Evolutionary conservation across 2,329 filamentous ascomycete species (phyloP).

Genomic region (Sclerotinia minor): DNA sequence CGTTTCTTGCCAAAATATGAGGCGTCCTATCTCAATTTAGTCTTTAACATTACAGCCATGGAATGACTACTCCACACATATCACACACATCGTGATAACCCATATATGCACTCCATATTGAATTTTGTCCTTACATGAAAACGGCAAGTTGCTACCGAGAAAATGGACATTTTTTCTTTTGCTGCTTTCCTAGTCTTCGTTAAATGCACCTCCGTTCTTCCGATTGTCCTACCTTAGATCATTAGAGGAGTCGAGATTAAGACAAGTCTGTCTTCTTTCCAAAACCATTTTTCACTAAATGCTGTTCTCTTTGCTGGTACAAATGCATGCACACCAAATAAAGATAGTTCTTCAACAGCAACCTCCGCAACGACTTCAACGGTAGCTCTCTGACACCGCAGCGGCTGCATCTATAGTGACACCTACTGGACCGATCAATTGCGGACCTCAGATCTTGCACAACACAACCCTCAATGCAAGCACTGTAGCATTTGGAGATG

Average conservation of each 20-base stretch:
- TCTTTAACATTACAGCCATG: background rate
- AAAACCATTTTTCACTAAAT: background rate
- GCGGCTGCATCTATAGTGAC: background rate
- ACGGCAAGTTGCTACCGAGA: background rate
- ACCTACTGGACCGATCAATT: background rate
- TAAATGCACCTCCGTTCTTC: background rate
- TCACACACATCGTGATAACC: background rate
- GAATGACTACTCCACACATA: constrained; percentile 8
- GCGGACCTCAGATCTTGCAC: background rate
- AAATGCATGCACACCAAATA: background rate
- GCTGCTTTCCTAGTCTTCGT: background rate
- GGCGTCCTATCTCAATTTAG: constrained; percentile 1
- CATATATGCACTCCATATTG: background rate
- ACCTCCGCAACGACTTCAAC: background rate
- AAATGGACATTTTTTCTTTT: background rate
- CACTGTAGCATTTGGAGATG: constrained; percentile 8
- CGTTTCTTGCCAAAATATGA: background rate
- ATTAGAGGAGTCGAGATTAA: constrained; percentile 10
- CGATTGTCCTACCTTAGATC: background rate
- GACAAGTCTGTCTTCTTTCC: constrained; percentile 7
- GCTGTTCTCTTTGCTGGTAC: background rate
- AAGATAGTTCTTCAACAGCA: constrained; percentile 2
- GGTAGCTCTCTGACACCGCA: background rate
- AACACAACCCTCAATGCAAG: constrained; percentile 21
- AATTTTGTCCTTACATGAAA: background rate